A percentile compares a stretch with the other conserved stretches of the same genome.
Evolutionary conservation across 2,329 filamentous ascomycete species (phyloP).

Genomic region (Fusarium sp.): DNA sequence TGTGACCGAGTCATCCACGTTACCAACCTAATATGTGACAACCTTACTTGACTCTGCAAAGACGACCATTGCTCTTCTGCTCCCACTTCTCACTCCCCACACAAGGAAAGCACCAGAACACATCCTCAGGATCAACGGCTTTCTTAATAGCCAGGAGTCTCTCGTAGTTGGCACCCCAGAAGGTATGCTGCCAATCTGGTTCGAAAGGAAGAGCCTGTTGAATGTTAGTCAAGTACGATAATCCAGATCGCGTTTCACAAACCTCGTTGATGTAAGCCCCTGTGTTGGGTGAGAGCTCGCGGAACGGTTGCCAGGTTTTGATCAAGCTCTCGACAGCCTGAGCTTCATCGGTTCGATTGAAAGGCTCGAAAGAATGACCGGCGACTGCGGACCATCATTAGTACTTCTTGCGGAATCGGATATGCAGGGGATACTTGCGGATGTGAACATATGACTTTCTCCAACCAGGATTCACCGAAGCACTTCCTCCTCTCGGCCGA

Average conservation of each 20-base stretch:
- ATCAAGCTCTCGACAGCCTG: conserved; percentile 48
- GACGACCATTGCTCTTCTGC: conserved; percentile 40
- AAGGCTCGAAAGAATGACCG: conserved; percentile 46
- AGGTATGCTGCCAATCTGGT: conserved; percentile 55
- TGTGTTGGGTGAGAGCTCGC: conserved; percentile 55
- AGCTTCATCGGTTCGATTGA: conserved; percentile 50
- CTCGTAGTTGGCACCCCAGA: conserved; percentile 62
- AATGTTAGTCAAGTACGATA: fast-evolving
- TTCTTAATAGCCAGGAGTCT: conserved; percentile 60
- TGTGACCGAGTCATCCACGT: not conserved
- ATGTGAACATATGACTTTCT: conserved; percentile 58
- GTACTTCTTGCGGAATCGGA: not conserved
- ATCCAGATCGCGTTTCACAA: not conserved
- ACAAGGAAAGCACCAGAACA: conserved; percentile 63
- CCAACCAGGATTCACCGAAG: conserved; percentile 65
- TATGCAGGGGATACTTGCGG: conserved; percentile 52
- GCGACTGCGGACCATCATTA: conserved; percentile 38
- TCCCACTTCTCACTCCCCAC: conserved; percentile 61
- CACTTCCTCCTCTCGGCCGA: conserved; percentile 58
- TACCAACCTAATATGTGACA: not conserved
- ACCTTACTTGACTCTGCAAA: conserved; percentile 39
- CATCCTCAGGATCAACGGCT: conserved; percentile 59
- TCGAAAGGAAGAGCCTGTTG: conserved; percentile 54
- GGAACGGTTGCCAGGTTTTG: conserved; percentile 51
- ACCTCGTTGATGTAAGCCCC: conserved; percentile 63